Evolutionary conservation across 106 monocot genomes (phyloP).

Genomic region (Acorus calamus): DNA sequence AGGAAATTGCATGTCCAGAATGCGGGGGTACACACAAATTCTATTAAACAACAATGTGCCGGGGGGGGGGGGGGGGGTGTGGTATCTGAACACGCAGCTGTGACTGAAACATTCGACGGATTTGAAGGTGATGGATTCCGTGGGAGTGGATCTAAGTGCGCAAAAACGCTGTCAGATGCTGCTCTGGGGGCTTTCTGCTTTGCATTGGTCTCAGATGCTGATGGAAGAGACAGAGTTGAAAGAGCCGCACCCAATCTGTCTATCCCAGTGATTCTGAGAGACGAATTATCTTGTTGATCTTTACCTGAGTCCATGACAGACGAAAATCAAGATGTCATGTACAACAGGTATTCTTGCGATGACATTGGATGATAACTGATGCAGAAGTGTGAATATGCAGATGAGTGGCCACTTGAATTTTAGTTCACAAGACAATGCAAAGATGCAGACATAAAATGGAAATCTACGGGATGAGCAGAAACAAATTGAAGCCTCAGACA

Average conservation of each 20-base stretch:
- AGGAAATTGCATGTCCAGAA: constrained; percentile 31
- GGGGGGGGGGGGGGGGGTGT: no score
- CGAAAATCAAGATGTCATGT: no score
- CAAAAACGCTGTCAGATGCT: not conserved
- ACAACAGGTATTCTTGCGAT: no score
- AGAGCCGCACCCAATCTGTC: not conserved
- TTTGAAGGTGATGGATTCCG: not conserved
- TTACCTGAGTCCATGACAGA: not conserved
- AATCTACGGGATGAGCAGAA: no score
- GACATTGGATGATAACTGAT: no score
- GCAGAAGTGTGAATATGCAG: no score
- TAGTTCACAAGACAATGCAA: no score
- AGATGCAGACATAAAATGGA: no score
- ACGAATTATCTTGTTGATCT: not conserved
- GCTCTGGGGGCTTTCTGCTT: not conserved
- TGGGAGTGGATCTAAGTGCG: not conserved
- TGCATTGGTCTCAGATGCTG: no score
- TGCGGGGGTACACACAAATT: constrained; percentile 43
- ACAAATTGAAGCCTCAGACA: no score
- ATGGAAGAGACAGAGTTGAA: not conserved
- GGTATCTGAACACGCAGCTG: constrained; percentile 1
- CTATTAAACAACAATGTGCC: constrained; percentile 21
- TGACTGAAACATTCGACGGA: not conserved
- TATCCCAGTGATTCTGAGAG: not conserved
- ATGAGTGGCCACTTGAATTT: no score